A percentile compares a stretch with the other conserved stretches of the same genome.
Evolutionary conservation across 2,329 filamentous ascomycete genomes (phyloP).

Genomic region (Diaporthe ampelina): DNA sequence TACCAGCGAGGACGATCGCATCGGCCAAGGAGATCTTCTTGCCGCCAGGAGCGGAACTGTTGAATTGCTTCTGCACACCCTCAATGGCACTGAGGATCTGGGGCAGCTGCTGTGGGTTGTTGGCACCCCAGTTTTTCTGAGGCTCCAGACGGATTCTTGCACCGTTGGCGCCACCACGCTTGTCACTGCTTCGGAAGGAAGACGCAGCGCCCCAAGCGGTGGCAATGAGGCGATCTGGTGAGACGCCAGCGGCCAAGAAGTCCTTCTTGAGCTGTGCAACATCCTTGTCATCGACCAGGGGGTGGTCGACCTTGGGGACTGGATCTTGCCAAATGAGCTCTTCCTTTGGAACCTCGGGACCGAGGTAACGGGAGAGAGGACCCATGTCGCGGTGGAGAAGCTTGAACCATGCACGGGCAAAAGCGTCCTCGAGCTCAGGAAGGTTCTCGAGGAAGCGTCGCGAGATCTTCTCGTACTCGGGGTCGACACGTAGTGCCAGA

Average conservation of each 20-base stretch:
- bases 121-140: conserved; percentile 79
- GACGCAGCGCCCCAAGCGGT: conserved; percentile 79
- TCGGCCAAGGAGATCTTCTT: conserved; percentile 86
- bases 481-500: conserved; percentile 79
- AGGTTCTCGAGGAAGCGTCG: conserved; percentile 78
- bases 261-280: conserved; percentile 76
- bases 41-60: conserved; percentile 66
- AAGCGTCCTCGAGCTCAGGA: conserved; percentile 77
- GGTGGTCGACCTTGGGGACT: conserved; percentile 70
- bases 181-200: conserved; percentile 81
- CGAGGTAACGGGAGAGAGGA: conserved; percentile 77
- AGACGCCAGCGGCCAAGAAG: conserved; percentile 74
- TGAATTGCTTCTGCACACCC: conserved; percentile 76
- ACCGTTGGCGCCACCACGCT: conserved; percentile 86
- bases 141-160: conserved; percentile 82
- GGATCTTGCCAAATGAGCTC: conserved; percentile 82
- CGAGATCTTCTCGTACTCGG: conserved; percentile 81
- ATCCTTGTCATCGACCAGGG: conserved; percentile 73
- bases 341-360: conserved; percentile 80
- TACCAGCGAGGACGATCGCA: conserved; percentile 81
- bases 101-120: conserved; percentile 77
- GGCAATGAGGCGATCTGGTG: conserved; percentile 72
- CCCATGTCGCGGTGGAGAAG: conserved; percentile 85
- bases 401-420: conserved; percentile 86
- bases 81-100: conserved; percentile 74